Conservation (phyloP, 2,329 filamentous ascomycete genomes). For the Diaporthe sp. region DNA sequence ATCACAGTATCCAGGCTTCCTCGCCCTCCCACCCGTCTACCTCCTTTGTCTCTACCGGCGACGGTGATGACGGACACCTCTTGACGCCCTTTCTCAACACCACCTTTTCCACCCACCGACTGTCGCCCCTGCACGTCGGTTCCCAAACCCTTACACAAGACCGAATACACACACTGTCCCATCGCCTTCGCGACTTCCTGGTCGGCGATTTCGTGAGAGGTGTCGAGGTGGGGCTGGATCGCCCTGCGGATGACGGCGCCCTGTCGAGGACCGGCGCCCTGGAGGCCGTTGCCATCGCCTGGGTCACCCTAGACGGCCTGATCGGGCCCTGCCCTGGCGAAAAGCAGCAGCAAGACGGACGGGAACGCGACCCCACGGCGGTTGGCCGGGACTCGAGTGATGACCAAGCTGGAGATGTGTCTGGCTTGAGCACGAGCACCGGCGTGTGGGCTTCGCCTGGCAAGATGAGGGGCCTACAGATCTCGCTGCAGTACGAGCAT, state of each 20-base stretch:
- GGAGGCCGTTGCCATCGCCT: conserved; percentile 62
- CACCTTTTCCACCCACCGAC: conserved; percentile 70
- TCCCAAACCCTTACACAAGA: conserved; percentile 52
- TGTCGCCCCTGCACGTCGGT: conserved; percentile 67
- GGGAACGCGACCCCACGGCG: conserved; percentile 41
- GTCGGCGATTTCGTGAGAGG: conserved; percentile 73
- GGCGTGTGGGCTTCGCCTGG: conserved; percentile 38
- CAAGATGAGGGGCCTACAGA: conserved; percentile 55
- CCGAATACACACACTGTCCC: conserved; percentile 60
- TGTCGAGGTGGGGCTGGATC: conserved; percentile 66
- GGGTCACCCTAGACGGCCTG: conserved; percentile 54
- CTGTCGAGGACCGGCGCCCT: conserved; percentile 59
- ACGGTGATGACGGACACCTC: conserved; percentile 45
- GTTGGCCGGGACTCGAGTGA: background rate
- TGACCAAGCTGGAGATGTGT: conserved; percentile 27
- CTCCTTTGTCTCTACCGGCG: conserved; percentile 33
- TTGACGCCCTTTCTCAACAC: conserved; percentile 68
- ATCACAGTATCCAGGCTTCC: background rate
- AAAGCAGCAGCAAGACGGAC: conserved; percentile 16
- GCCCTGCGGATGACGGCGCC: conserved; percentile 53
- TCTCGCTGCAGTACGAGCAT: conserved; percentile 68
- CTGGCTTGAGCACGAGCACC: conserved; percentile 7
- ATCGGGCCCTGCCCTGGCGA: conserved; percentile 47
- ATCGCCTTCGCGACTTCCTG: conserved; percentile 66
- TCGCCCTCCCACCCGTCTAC: conserved; percentile 34